These are phyloP conservation scores for Tolypocladium album DNA, from an alignment of 2,329 filamentous ascomycete genomes.

Conservation along the genomic window DNA sequence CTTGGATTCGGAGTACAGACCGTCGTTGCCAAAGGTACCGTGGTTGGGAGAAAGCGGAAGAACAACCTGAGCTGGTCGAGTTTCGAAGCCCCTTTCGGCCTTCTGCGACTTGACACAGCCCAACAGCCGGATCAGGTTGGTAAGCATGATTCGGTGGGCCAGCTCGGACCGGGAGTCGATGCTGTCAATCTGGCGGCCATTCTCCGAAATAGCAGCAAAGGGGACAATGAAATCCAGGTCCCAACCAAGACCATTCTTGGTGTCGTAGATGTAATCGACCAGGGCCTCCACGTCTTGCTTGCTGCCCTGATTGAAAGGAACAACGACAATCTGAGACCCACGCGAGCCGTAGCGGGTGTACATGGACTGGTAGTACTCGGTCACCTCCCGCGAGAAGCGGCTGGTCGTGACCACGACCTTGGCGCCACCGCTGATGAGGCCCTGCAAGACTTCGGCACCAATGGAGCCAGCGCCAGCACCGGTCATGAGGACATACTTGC, in stretches of 20 bases:
- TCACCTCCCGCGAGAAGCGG: constrained; percentile 92
- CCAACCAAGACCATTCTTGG: constrained; percentile 95
- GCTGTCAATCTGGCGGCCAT: constrained; percentile 90
- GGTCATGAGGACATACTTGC: constrained; percentile 96
- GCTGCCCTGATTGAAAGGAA: constrained; percentile 98
- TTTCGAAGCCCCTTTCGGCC: constrained; percentile 77
- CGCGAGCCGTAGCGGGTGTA: constrained; percentile 89
- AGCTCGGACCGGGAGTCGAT: constrained; percentile 98
- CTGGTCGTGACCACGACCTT: constrained; percentile 96
- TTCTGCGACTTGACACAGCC: constrained; percentile 89
- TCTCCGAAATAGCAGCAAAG: constrained; percentile 95
- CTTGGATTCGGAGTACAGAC: constrained; percentile 97
- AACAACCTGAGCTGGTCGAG: constrained; percentile 91
- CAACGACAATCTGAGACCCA: constrained; percentile 92
- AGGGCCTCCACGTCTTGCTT: constrained; percentile 95
- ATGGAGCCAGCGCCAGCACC: constrained; percentile 97
- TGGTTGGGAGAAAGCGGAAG: constrained; percentile 95
- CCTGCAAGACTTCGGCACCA: constrained; percentile 91
- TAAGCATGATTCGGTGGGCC: constrained; percentile 97
- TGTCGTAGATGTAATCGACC: constrained; percentile 90
- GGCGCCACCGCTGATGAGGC: constrained; percentile 89
- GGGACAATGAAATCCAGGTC: constrained; percentile 93
- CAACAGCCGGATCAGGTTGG: constrained; percentile 85
- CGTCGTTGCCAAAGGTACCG: constrained; percentile 95
- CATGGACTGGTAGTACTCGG: constrained; percentile 98